phyloP scores from a whole-genome alignment of 2,329 filamentous ascomycete species.

The Dothideomycetes sp. region DNA sequence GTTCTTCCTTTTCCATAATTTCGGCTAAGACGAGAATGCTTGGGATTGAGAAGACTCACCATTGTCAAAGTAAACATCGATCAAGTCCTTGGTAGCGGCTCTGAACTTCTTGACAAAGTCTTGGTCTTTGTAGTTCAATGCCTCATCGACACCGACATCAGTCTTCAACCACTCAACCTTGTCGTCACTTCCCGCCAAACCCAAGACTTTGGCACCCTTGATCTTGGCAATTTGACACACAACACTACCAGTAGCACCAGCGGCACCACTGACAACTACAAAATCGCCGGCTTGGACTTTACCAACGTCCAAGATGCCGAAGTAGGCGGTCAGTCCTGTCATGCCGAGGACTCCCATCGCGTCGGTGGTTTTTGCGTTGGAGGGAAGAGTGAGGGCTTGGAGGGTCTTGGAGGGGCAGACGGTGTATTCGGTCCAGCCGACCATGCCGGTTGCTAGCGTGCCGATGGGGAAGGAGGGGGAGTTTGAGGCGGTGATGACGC shows the following conservation, averaged over 20 bases:
- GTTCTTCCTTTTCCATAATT: too few relatives aligned
- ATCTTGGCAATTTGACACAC: slow-evolving; percentile 72
- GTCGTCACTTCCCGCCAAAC: slow-evolving; percentile 56
- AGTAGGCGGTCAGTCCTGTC: slow-evolving; percentile 68
- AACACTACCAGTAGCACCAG: slow-evolving; percentile 67
- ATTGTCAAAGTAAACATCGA: too few relatives aligned
- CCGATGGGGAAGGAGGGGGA: slow-evolving; percentile 25
- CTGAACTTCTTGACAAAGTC: slow-evolving; percentile 52
- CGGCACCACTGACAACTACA: slow-evolving; percentile 69
- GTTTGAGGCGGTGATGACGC: slow-evolving; percentile 30
- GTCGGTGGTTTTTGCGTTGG: slow-evolving; percentile 19
- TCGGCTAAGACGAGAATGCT: too few relatives aligned
- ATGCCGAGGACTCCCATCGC: slow-evolving; percentile 39
- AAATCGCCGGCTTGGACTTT: slow-evolving; percentile 60
- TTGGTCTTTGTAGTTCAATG: slow-evolving; percentile 59
- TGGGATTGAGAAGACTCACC: too few relatives aligned
- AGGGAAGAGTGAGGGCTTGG: slow-evolving; percentile 16
- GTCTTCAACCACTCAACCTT: slow-evolving; percentile 55
- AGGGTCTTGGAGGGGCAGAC: slow-evolving; percentile 22
- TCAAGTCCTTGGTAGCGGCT: slow-evolving; percentile 38
- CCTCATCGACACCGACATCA: slow-evolving; percentile 58
- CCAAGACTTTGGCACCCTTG: slow-evolving; percentile 55
- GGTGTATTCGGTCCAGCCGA: slow-evolving; percentile 35
- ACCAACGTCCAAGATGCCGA: slow-evolving; percentile 61
- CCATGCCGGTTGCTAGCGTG: slow-evolving; percentile 25